These are phyloP conservation scores for Lentithecium fluviatile DNA, from an alignment of 495 filamentous ascomycete species.

Conservation along the genomic window DNA sequence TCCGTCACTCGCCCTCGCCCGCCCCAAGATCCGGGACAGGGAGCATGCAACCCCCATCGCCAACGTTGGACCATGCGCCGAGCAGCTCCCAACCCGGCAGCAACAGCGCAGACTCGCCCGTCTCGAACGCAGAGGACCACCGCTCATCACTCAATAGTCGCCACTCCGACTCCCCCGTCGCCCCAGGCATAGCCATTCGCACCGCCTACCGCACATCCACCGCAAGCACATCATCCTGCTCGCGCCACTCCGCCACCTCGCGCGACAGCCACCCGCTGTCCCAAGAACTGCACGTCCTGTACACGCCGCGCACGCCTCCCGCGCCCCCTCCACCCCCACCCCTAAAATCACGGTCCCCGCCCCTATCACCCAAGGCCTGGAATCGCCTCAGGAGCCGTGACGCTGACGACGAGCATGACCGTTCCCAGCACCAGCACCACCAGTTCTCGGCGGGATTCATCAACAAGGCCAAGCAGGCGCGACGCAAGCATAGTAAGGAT, in stretches of 20 bases:
- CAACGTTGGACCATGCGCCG: not conserved
- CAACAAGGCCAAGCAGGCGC: conserved; percentile 17
- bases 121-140: not conserved
- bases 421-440: not conserved
- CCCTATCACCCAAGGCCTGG: not conserved
- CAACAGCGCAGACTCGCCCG: not conserved
- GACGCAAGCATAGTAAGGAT: conserved; percentile 9
- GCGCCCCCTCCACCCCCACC: not conserved
- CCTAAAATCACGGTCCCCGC: not conserved
- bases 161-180: not conserved
- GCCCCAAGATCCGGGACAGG: not conserved
- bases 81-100: not conserved
- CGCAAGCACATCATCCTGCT: not conserved
- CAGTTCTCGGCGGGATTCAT: conserved; percentile 14
- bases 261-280: not conserved
- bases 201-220: not conserved
- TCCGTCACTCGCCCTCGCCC: not conserved
- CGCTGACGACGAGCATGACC: too few species aligned
- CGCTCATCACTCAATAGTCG: not conserved
- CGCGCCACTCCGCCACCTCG: not conserved
- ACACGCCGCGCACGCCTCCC: not conserved
- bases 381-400: not conserved
- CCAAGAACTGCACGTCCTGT: not conserved
- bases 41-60: not conserved
- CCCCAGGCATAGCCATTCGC: conserved; percentile 1